Base-by-base conservation (phyloP, 768 basidiomycete species). In the Lactarius deliciosus region DNA sequence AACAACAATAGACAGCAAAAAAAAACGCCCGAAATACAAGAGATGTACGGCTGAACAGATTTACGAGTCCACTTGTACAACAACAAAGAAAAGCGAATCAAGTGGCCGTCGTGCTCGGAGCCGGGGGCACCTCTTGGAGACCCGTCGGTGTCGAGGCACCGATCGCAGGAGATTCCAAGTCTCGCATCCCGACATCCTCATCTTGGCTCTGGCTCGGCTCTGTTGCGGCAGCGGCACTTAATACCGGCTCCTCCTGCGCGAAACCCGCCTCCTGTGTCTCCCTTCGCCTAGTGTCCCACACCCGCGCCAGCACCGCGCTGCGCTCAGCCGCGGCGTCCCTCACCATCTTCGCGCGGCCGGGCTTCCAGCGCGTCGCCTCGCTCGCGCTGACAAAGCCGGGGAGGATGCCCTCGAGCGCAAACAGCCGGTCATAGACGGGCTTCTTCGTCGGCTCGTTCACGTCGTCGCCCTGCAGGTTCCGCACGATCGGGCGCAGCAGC, bases 341-440 rank as follows among this genome's bases (percentile, higher is more conserved):
- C 43, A 92, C 70, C 88, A 90, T 91, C 61, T 69, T 72, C 60
- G 77, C 65, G 15, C 91, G 79, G 38, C 74, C 77, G 16, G 77
- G 71, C 74, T 84, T 86, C 79, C 86, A 87, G 30, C 75, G 75
- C 45, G 79, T 76, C n/a, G 90, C 88, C 68, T 91, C 90, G 74
- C 90, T 86, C 36, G 86, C 80, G 71, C 90, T 90, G 71, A 83
- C 80, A 69, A 81, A 83, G 0, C 91, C 91, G 3, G 87, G 83
- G 0, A 82, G 78, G 34, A 92, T 76, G 3, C 90, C 90, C 70
- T 92, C 89, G 71, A 92, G 76, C 22, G 90, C 83, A 83, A 87
- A 90, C 8, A 92, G 75, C 72, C 88, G 82, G 57, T 80, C 81
- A 15, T 74, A 79, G 36, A 80, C 78, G 11, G 77, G 66, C 11